Evolutionary conservation across 768 basidiomycete species (phyloP).

Genomic region (Trametes sanguinea): DNA sequence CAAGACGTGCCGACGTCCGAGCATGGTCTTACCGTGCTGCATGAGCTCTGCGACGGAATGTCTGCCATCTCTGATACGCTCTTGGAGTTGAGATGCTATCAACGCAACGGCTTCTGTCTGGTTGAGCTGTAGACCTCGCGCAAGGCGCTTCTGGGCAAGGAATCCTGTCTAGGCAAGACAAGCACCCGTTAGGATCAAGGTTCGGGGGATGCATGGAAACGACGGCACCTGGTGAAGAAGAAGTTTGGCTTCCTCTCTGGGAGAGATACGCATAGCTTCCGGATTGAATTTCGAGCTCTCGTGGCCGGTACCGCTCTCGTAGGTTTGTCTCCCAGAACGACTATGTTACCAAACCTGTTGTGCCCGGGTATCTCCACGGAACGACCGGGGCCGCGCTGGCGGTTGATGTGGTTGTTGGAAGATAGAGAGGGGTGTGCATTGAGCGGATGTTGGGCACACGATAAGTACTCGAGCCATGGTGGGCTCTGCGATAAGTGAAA

Average conservation of each 20-base stretch:
- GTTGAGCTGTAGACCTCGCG: constrained; percentile 89
- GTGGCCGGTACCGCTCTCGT: not conserved
- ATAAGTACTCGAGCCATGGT: not conserved
- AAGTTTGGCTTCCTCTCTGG: constrained; percentile 75
- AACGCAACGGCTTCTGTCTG: constrained; percentile 85
- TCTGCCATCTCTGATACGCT: constrained; percentile 88
- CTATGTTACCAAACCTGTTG: not conserved
- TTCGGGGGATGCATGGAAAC: not conserved
- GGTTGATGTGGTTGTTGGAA: not conserved
- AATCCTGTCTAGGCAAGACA: constrained; percentile 62
- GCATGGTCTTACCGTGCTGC: constrained; percentile 85
- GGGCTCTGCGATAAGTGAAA: constrained; percentile 1
- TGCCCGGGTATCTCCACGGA: constrained; percentile 3
- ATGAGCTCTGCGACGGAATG: constrained; percentile 89
- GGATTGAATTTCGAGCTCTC: not conserved
- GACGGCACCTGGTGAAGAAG: constrained; percentile 63
- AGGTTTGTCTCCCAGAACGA: not conserved
- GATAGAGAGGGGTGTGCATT: constrained; percentile 3
- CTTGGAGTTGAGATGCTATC: constrained; percentile 91
- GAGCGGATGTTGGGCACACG: not conserved
- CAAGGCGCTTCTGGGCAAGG: constrained; percentile 92
- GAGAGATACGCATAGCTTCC: constrained; percentile 63
- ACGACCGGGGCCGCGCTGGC: not conserved
- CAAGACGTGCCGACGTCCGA: constrained; percentile 88
- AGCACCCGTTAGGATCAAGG: not conserved